Conservation (phyloP, 306 rosid genomes). For the Leucaena leucocephala region DNA sequence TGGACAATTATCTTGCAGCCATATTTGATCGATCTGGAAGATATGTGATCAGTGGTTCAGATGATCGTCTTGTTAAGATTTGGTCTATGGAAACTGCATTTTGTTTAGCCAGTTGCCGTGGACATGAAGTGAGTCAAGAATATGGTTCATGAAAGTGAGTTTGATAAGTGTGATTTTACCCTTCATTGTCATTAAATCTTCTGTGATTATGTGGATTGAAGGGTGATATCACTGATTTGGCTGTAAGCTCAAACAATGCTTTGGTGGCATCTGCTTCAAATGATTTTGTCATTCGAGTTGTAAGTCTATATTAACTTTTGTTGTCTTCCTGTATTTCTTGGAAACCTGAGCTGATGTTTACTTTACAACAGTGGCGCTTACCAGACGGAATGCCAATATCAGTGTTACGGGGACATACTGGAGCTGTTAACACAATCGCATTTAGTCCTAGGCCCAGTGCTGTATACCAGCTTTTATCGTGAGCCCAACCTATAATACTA, state of each 20-base stretch:
- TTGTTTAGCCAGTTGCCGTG: constrained; percentile 90
- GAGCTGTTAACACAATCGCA: constrained; percentile 84
- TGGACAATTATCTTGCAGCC: constrained; percentile 62
- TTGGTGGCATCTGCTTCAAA: constrained; percentile 95
- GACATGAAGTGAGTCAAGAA: constrained; percentile 77
- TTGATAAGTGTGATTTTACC: constrained; percentile 7
- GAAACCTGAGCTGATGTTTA: constrained; percentile 36
- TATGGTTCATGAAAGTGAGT: constrained; percentile 37
- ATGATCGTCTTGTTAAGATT: constrained; percentile 92
- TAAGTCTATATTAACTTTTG: constrained; percentile 45
- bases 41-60: constrained; percentile 89
- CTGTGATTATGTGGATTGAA: constrained; percentile 27
- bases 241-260: constrained; percentile 52
- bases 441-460: constrained; percentile 79
- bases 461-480: constrained; percentile 78
- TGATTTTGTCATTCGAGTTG: constrained; percentile 89
- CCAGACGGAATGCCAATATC: constrained; percentile 89
- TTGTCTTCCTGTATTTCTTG: constrained; percentile 29
- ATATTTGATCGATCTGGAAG: constrained; percentile 89
- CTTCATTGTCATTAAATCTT: constrained; percentile 1
- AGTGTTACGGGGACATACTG: constrained; percentile 84
- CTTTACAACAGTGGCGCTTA: constrained; percentile 77
- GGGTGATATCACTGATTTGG: constrained; percentile 55
- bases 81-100: constrained; percentile 98
- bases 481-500: constrained; percentile 40